Base-by-base conservation (phyloP, 2,329 filamentous ascomycete genomes). In the Beauveria brongniartii region DNA sequence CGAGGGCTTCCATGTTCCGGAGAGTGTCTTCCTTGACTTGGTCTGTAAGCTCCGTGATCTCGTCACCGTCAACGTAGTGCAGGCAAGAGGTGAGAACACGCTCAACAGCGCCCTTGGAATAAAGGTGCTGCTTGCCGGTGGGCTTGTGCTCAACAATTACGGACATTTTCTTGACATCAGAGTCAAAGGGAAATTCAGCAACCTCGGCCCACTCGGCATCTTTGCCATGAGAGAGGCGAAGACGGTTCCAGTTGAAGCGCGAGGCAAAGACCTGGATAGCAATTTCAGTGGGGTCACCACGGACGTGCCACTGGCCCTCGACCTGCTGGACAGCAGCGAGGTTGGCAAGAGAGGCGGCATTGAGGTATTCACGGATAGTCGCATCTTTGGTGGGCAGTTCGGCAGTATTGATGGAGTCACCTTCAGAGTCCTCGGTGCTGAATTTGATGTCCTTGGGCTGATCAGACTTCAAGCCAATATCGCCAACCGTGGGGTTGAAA, bases 121-220 rank as follows among this genome's bases (percentile, higher is more conserved):
- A 85, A 52, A 84, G 74, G 71, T 73, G 78, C 64, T 77, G 76
- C 59, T 76, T 72, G 26, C 73, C 70, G 1, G 69, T 70, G 8
- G 73, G 69, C 16, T 65, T 67, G 24, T 80, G 71, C 48, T 78
- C 68, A 70, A 87, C 88, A 58, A 90, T 84, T 43, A 89, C 86
- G 0, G 86, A 88, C 88, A 91, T 91, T 67, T 86, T 88, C 76
- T 91, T 91, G 64, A 90, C 82, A 61, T 83, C 83, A 0, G 87
- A 90, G 68, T 91, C 88, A 64, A 91, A 91, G 0, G 87, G 88
- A 62, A 88, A 89, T 66, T 91, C 88, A 1, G 84, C 83, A 26
- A 86, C 73, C 65, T 87, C 78, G 22, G 74, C 75, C 83, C 83
- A 87, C 30, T 75, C 67, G 0, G 81, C 74, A 4, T 73, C 73